Conservation (phyloP, 2,329 filamentous ascomycete species). For the Penicillium sp. region DNA sequence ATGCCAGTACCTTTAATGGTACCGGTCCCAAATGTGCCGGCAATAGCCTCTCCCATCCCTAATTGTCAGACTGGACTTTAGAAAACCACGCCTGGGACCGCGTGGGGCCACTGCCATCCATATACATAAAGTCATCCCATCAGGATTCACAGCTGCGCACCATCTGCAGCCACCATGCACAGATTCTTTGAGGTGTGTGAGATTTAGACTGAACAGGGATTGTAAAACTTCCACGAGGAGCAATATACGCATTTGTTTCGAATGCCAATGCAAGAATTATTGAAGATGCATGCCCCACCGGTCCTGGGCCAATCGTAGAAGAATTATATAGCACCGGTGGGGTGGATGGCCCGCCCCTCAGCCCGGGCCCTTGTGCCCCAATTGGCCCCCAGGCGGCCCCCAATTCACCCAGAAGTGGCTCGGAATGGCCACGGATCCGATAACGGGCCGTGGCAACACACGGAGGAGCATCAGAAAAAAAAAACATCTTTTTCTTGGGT, state of each 20-base stretch:
- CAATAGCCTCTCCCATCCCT: slow-evolving; percentile 1
- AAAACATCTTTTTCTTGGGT: not conserved
- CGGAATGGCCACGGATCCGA: not conserved
- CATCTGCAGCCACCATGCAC: not conserved
- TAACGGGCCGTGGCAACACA: not conserved
- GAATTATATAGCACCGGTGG: not conserved
- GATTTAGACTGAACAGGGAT: not conserved
- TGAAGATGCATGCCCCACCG: not conserved
- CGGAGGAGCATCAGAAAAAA: not conserved
- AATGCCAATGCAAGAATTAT: not conserved
- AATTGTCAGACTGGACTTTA: not conserved
- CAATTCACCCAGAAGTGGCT: too few species aligned
- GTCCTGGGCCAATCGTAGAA: not conserved
- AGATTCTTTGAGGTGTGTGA: not conserved
- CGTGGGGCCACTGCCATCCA: not conserved
- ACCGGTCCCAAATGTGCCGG: slow-evolving; percentile 2
- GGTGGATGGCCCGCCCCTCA: not conserved
- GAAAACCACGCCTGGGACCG: not conserved
- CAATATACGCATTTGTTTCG: not conserved
- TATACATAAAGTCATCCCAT: not conserved
- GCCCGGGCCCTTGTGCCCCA: not conserved
- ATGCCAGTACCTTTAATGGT: slow-evolving; percentile 15
- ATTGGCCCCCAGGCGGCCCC: not conserved
- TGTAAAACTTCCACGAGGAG: not conserved
- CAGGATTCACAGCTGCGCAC: not conserved